Evolutionary conservation across 345 rosid genomes (phyloP).

Genomic region (Triadica sebifera): DNA sequence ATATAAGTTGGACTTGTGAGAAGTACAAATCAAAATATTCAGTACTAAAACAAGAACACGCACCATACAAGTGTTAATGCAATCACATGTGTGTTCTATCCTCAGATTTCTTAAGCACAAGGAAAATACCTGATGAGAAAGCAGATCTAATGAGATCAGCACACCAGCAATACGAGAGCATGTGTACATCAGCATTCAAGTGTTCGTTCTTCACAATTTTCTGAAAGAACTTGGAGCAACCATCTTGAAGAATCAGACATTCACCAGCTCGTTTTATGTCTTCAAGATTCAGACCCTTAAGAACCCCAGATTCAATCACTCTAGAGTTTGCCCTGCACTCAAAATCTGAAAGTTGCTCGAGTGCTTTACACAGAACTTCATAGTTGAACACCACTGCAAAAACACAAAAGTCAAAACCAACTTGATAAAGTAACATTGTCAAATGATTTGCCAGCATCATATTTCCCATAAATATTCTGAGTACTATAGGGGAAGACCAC

Average conservation of each 20-base stretch:
- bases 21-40: neutral
- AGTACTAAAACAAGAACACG: neutral
- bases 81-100: neutral
- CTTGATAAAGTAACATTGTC: neutral
- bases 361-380: conserved; percentile 63
- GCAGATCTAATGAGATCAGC: conserved; percentile 84
- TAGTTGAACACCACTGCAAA: conserved; percentile 67
- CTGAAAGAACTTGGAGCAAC: conserved; percentile 71
- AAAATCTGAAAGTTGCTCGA: conserved; percentile 70
- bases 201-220: conserved; percentile 53
- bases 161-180: conserved; percentile 97
- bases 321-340: conserved; percentile 79
- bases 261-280: conserved; percentile 93
- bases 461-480: neutral
- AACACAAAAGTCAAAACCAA: conserved; percentile 15
- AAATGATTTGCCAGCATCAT: neutral
- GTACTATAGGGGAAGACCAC: neutral
- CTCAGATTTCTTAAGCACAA: neutral
- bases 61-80: neutral
- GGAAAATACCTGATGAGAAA: conserved; percentile 59
- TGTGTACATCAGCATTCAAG: conserved; percentile 54
- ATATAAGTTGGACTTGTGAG: neutral
- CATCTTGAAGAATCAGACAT: conserved; percentile 82
- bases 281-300: conserved; percentile 79
- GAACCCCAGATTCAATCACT: conserved; percentile 81